These are phyloP conservation scores for Phytophthora uliginosa DNA, from an alignment of 352 stramenopile species.

Conservation along the genomic window DNA sequence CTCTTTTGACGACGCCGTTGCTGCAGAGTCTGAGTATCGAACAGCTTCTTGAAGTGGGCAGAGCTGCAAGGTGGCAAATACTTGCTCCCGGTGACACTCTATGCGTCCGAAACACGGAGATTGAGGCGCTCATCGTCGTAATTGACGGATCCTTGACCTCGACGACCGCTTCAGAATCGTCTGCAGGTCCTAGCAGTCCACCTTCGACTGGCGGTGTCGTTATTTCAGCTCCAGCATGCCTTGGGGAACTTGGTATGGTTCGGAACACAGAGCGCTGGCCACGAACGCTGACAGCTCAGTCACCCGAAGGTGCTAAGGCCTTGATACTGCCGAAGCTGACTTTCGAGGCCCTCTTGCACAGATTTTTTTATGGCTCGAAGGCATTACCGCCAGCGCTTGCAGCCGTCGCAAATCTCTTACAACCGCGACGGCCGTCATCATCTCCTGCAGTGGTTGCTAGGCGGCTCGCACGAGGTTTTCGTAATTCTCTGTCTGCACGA, in stretches of 20 bases:
- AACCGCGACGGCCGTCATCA: constrained; percentile 44
- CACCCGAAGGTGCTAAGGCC: constrained; percentile 30
- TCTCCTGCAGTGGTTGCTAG: constrained; percentile 42
- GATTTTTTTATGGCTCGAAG: constrained; percentile 53
- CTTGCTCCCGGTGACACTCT: constrained; percentile 28
- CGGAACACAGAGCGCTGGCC: constrained; percentile 51
- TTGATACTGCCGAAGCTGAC: constrained; percentile 41
- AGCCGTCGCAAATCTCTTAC: constrained; percentile 11
- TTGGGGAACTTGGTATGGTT: constrained; percentile 66
- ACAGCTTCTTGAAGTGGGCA: constrained; percentile 64
- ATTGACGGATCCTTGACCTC: constrained; percentile 47
- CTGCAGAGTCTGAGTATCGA: constrained; percentile 55
- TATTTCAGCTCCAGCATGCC: constrained; percentile 26
- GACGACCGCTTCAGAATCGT: not conserved
- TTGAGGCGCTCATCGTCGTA: constrained; percentile 53
- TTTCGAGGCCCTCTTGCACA: constrained; percentile 53
- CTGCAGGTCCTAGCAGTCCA: not conserved
- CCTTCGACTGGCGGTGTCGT: not conserved
- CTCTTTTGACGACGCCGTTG: constrained; percentile 40
- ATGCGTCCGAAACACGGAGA: constrained; percentile 35
- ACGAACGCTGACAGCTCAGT: constrained; percentile 36
- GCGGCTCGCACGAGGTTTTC: constrained; percentile 17
- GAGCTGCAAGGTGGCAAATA: constrained; percentile 46
- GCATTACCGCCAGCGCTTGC: constrained; percentile 19
- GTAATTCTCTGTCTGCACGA: constrained; percentile 12